phyloP scores from a whole-genome alignment of 2,329 filamentous ascomycete species.

The Cladosporium sp. region DNA sequence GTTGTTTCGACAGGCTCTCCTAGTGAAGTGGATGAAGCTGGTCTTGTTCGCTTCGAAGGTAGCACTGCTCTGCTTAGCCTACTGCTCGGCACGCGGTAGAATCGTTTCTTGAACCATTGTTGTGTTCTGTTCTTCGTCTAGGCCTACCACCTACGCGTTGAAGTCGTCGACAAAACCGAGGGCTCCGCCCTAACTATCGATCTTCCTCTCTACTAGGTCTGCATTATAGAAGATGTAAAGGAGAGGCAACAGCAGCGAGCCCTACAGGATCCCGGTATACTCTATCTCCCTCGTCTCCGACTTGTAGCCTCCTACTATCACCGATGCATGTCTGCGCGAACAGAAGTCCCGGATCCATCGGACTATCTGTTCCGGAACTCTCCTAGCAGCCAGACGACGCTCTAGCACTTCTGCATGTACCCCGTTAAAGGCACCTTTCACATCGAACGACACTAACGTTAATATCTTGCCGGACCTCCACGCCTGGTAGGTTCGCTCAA shows the following conservation, averaged over 20 bases:
- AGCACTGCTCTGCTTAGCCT: neutral
- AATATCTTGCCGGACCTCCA: neutral
- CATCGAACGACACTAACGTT: neutral
- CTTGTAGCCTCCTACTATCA: neutral
- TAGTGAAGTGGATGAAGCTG: neutral
- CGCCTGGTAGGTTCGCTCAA: neutral
- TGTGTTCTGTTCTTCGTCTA: neutral
- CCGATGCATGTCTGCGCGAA: neutral
- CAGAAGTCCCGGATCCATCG: neutral
- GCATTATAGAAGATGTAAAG: conserved; percentile 39
- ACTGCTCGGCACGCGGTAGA: neutral
- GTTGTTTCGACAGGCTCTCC: neutral
- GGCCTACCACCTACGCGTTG: neutral
- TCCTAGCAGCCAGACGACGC: neutral
- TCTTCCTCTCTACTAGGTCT: neutral
- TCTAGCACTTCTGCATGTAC: neutral
- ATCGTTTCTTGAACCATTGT: neutral
- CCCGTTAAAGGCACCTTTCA: neutral
- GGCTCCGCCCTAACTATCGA: conserved; percentile 22
- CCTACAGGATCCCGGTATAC: conserved; percentile 32
- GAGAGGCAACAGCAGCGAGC: conserved; percentile 35
- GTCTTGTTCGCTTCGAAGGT: conserved; percentile 4
- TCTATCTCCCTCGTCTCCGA: neutral
- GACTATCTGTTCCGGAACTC: neutral
- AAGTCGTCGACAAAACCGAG: conserved; percentile 16